Evolutionary conservation across 169 alveolate species (phyloP).

Genomic region (Eimeria acervulina): DNA sequence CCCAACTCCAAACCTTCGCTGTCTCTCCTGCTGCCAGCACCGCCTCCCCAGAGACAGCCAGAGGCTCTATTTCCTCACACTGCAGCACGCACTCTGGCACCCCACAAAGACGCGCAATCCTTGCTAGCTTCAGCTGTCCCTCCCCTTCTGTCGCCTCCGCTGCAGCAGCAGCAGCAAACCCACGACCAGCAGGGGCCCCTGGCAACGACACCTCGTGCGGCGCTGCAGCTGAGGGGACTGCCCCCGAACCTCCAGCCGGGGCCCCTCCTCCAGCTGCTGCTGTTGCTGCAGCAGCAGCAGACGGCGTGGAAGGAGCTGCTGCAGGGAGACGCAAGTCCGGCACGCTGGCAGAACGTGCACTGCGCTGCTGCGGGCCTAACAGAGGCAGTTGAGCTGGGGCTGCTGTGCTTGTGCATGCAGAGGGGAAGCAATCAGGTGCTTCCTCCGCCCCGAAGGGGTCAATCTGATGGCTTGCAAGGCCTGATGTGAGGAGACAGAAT

Average conservation of each 20-base stretch:
- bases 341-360: slow-evolving; percentile 16
- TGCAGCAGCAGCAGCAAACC: background rate
- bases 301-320: background rate
- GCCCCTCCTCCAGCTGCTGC: background rate
- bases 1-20: slow-evolving; percentile 87
- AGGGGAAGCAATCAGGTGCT: background rate
- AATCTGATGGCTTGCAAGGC: slow-evolving; percentile 79
- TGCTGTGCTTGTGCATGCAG: background rate
- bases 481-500: slow-evolving; percentile 85
- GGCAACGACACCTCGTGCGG: background rate
- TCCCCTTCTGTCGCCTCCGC: background rate
- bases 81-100: slow-evolving; percentile 65
- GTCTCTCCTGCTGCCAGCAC: slow-evolving; percentile 87
- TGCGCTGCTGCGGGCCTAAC: background rate
- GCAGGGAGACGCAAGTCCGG: slow-evolving; percentile 30
- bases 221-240: background rate
- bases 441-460: slow-evolving; percentile 26
- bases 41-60: slow-evolving; percentile 84
- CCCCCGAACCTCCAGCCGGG: background rate
- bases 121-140: slow-evolving; percentile 6
- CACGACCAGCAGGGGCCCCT: background rate
- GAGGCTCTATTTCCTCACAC: slow-evolving; percentile 73
- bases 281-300: slow-evolving; percentile 14
- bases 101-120: slow-evolving; percentile 75
- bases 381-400: background rate